Base-by-base conservation (phyloP, 768 basidiomycete species). In the Rhodotorula paludigena region DNA sequence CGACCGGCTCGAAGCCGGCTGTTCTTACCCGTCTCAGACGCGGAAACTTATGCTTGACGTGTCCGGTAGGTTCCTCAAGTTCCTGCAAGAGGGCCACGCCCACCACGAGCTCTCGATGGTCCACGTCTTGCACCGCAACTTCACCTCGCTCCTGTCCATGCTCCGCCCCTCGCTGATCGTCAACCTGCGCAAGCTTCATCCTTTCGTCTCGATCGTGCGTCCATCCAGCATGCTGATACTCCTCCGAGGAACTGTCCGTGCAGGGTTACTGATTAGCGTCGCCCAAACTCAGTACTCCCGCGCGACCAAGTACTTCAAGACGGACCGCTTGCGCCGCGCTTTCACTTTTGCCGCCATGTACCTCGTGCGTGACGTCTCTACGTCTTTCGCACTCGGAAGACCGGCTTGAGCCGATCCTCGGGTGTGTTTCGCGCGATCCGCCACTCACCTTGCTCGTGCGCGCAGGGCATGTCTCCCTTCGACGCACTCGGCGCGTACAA, bases 331-430 rank as follows among this genome's bases (percentile, higher is more conserved):
- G 71, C 75, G 80, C 16, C 64, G 80, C 28, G 79, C 78, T 9
- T 81, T 80, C 68, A 77, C 78, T 21, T 81, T 81, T 59, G 78
- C 78, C 1, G 75, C 77, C 44, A 81, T 81, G 80, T 78, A 75
- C 73, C 76, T 77, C 58, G 62, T 68, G 18, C 33, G 66, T 48
- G 28, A 33, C 25, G 9, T 4, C 25, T 3, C 16, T 20, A 33
- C 32, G 0, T n/a, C 5, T 11, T 41, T 14, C 28, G n/a, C 21
- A 0, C 30, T 12, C 54, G 12, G 41, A 41, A 20, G 41, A 41
- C 41, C n/a, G n/a, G n/a, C 41, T 41, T 41, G 41, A 10, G 41
- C 41, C 20, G 41, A 41, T 20, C 11, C 41, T 20, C 11, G 5
- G 3, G 11, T 32, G 5, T 52, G 16, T 21, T 12, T 45, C 33